Percentiles rank a stretch among this genome's conserved stretches.
phyloP scores from a whole-genome alignment of 2,329 filamentous ascomycete species.

The Chrysoporthe austroafricana region DNA sequence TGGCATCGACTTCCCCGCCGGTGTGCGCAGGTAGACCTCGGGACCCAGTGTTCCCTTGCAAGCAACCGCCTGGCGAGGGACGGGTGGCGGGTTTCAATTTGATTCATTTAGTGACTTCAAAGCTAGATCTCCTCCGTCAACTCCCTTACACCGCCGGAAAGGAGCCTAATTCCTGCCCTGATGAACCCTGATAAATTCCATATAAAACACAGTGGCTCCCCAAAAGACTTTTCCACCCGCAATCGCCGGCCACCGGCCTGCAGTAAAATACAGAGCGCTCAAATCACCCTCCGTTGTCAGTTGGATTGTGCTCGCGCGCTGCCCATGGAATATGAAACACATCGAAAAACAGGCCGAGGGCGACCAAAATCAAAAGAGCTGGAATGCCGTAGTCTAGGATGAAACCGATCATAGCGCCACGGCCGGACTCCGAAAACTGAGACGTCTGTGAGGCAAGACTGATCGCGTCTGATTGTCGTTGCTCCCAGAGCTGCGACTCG shows the following conservation, averaged over 20 bases:
- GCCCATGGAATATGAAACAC: not conserved
- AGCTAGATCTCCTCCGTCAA: not conserved
- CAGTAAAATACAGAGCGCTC: not conserved
- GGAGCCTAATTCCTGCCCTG: not conserved
- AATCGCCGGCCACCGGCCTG: not conserved
- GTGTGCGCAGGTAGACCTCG: no score
- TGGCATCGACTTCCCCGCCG: no score
- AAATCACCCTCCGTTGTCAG: not conserved
- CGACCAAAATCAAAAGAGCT: not conserved
- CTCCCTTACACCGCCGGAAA: not conserved
- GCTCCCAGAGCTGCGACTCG: not conserved
- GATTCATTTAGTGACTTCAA: not conserved
- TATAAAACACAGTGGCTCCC: not conserved
- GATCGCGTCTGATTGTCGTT: conserved; percentile 3
- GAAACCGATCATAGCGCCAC: not conserved
- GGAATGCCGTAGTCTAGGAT: not conserved
- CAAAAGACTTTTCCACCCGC: not conserved
- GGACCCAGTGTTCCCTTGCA: not conserved
- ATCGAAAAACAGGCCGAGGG: conserved; percentile 2
- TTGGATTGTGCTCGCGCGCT: not conserved
- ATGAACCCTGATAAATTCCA: not conserved
- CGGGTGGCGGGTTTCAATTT: not conserved
- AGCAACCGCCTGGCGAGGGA: not conserved
- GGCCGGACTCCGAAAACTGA: not conserved
- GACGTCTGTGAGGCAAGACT: not conserved